Evolutionary conservation across 371 early-diverging fungal species (phyloP).

Genomic region (Quaeritorhiza haematococci): DNA sequence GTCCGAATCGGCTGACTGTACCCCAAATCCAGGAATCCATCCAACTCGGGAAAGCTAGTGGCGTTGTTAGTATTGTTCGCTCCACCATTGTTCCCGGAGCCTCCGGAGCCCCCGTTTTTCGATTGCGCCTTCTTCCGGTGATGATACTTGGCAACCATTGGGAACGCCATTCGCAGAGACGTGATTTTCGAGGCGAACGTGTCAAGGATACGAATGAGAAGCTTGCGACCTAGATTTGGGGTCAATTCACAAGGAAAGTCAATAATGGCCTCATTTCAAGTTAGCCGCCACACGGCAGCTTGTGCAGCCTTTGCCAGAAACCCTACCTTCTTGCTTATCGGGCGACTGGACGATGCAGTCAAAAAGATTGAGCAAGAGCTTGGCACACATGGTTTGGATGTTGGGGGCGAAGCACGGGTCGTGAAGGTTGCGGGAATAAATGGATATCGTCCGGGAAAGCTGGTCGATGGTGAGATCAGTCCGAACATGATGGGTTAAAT

Average conservation of each 20-base stretch:
- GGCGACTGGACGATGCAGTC: slow-evolving; percentile 77
- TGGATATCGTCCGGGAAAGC: slow-evolving; percentile 73
- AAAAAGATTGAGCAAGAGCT: slow-evolving; percentile 83
- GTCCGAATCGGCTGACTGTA: slow-evolving; percentile 73
- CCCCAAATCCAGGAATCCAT: slow-evolving; percentile 76
- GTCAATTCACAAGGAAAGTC: background rate
- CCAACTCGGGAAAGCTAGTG: slow-evolving; percentile 17
- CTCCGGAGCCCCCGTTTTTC: slow-evolving; percentile 13
- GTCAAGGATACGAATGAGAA: slow-evolving; percentile 81
- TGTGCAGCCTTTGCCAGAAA: background rate
- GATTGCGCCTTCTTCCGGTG: slow-evolving; percentile 35
- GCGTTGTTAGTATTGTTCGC: too few relatives aligned
- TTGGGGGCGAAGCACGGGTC: slow-evolving; percentile 80
- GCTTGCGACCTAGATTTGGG: slow-evolving; percentile 54
- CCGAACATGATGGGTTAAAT: slow-evolving; percentile 91
- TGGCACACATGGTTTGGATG: slow-evolving; percentile 94
- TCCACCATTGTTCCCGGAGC: slow-evolving; percentile 17
- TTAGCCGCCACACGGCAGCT: too few relatives aligned
- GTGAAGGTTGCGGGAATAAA: slow-evolving; percentile 86
- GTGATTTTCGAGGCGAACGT: slow-evolving; percentile 76
- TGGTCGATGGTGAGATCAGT: slow-evolving; percentile 72
- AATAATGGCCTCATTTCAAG: background rate
- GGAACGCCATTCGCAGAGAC: slow-evolving; percentile 42
- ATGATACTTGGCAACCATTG: slow-evolving; percentile 43
- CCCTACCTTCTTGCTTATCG: slow-evolving; percentile 43